Base-by-base conservation (phyloP, 768 basidiomycete species). In the Dioszegia hungarica region DNA sequence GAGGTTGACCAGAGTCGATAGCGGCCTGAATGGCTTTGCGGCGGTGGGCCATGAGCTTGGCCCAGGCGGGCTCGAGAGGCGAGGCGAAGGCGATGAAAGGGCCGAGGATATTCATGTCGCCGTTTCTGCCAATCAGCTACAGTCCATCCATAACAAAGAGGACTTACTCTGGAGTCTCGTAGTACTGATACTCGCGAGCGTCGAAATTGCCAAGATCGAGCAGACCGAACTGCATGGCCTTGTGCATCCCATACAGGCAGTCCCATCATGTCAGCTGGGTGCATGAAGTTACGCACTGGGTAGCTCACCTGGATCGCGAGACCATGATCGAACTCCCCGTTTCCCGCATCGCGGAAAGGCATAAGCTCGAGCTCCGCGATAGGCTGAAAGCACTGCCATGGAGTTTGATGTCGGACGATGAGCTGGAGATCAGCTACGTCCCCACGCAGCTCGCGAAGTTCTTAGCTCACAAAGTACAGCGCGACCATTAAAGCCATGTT, bases 401-500 rank as follows among this genome's bases (percentile, higher is more conserved):
- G 93, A 19, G 88, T 83, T 57, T 86, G 86, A 52, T 87, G 82
- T 75, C 87, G 85, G 1, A 95, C 91, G 64, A 98, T 92, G 85
- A 97, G 86, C 92, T 95, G 53, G 24, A 24, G 12, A 17, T 41
- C 44, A 31, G 43, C 22, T 24, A 54, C 46, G 52, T 48, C 53
- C 46, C 57, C 19, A 39, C 19, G 31, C 17, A 47, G 20, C 19
- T 31, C 25, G 14, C 12, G 31, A 34, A 28, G 8, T 29, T 6
- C 43, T 2, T 10, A 81, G 27, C 90, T 60, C 68, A 97, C 94
- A 47, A 89, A 84, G 74, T 90, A 98, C 43, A 98, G 83, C 11
- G 92, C 86, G 80, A 97, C 88, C 25, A 98, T 79, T n/a, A 98
- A 78, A 0, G 92, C 92, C 5, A 94, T 90, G 70, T 97, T 98